phyloP scores from a whole-genome alignment of 768 basidiomycete genomes.

The Gymnopilus junonius region DNA sequence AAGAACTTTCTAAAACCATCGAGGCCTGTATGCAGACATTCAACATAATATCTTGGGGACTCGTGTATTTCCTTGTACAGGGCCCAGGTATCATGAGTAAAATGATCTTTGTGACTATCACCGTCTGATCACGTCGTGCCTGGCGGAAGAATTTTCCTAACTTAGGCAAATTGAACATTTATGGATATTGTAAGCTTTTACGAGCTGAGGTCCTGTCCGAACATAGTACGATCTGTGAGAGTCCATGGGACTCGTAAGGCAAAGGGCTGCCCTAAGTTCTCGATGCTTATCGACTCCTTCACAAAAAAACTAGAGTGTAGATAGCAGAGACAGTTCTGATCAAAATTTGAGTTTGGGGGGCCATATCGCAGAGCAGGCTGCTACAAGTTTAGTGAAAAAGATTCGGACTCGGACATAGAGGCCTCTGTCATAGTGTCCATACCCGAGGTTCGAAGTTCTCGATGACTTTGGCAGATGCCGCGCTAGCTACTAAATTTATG shows the following conservation, averaged over 20 bases:
- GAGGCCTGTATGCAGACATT: no score
- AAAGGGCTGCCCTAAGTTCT: no score
- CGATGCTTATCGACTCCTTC: no score
- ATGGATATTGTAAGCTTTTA: not conserved
- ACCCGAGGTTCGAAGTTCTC: not conserved
- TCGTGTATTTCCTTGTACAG: no score
- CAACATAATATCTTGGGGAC: no score
- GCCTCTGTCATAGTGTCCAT: not conserved
- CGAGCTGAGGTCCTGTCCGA: no score
- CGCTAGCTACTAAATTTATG: not conserved
- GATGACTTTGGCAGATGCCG: not conserved
- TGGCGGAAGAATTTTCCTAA: not conserved
- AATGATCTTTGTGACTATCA: not conserved
- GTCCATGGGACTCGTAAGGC: no score
- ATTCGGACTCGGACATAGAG: not conserved
- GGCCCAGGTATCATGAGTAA: not conserved
- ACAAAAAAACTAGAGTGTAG: no score
- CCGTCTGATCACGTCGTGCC: not conserved
- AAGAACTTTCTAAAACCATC: no score
- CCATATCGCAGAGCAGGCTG: not conserved
- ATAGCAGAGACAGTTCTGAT: no score
- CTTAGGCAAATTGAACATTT: not conserved
- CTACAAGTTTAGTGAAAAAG: not conserved
- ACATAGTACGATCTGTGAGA: no score
- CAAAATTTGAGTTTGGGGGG: not conserved